Evolutionary conservation across 1,284 basidiomycete genomes (phyloP).

Genomic region (Ustilago vetiveriae): DNA sequence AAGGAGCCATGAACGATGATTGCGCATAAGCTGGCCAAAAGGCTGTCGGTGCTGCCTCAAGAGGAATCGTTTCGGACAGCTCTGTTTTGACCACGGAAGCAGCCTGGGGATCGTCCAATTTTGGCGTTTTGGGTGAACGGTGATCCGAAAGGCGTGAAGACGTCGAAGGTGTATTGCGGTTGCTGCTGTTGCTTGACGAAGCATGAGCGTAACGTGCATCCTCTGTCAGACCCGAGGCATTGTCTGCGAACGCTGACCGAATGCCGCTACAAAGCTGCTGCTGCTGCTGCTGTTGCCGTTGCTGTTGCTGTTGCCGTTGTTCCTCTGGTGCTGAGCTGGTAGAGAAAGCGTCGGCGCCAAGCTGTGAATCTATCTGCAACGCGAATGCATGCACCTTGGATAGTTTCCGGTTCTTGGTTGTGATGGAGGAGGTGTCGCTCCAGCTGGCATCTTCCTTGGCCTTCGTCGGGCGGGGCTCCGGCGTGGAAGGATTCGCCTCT

Average conservation of each 20-base stretch:
- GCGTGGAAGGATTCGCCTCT: too few species aligned
- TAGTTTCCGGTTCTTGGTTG: conserved; percentile 22
- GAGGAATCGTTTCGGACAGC: background rate
- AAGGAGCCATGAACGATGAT: background rate
- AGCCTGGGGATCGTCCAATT: background rate
- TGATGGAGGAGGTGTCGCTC: conserved; percentile 26
- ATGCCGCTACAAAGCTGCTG: background rate
- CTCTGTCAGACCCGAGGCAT: background rate
- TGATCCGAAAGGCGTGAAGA: conserved; percentile 14
- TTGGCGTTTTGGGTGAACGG: conserved; percentile 16
- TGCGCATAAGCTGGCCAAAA: background rate
- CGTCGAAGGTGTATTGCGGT: conserved; percentile 1
- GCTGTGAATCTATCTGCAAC: conserved; percentile 12
- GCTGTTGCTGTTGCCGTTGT: too few species aligned
- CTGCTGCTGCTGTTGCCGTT: background rate
- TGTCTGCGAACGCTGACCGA: background rate
- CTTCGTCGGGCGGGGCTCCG: too few species aligned
- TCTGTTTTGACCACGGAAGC: too few species aligned
- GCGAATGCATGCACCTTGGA: conserved; percentile 25
- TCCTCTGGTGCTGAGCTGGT: too few species aligned
- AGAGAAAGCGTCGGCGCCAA: too few species aligned
- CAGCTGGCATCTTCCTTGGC: background rate
- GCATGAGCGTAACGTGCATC: too few species aligned
- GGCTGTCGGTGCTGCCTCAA: background rate
- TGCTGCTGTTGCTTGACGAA: background rate